phyloP scores from a whole-genome alignment of 2,329 filamentous ascomycete species.

The Aspergillus sp. region DNA sequence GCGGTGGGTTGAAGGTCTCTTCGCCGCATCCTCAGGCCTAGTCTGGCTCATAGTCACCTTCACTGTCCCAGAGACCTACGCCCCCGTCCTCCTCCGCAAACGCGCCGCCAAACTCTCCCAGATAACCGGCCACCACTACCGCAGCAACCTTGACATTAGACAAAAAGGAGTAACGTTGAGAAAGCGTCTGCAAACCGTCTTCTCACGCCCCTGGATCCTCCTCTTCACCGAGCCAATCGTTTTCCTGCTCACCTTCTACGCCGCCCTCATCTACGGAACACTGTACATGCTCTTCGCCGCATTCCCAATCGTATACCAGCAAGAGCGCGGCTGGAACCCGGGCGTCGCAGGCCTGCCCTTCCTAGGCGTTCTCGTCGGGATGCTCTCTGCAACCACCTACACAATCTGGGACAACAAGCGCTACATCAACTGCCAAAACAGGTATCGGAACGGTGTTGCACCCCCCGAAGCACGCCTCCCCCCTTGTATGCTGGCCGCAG shows the following conservation, averaged over 20 bases:
- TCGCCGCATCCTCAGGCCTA: slow-evolving; percentile 62
- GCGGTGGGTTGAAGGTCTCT: slow-evolving; percentile 67
- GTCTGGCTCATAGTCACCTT: slow-evolving; percentile 48
- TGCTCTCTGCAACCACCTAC: slow-evolving; percentile 40
- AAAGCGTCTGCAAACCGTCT: slow-evolving; percentile 47
- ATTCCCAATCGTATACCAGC: slow-evolving; percentile 52
- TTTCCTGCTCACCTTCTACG: slow-evolving; percentile 49
- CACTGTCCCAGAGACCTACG: slow-evolving; percentile 43
- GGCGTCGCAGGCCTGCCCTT: slow-evolving; percentile 51
- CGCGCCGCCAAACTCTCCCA: slow-evolving; percentile 51
- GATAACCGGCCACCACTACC: slow-evolving; percentile 50
- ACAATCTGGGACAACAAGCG: slow-evolving; percentile 43
- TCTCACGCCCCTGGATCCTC: slow-evolving; percentile 50
- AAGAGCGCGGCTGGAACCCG: slow-evolving; percentile 47
- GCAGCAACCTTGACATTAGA: slow-evolving; percentile 40
- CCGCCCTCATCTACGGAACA: slow-evolving; percentile 54
- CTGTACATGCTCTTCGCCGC: slow-evolving; percentile 56
- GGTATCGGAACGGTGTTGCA: slow-evolving; percentile 53
- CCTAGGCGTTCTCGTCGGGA: slow-evolving; percentile 49
- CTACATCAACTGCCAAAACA: slow-evolving; percentile 41
- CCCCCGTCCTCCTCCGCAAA: slow-evolving; percentile 52
- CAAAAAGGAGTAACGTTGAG: slow-evolving; percentile 40
- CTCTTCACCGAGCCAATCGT: slow-evolving; percentile 54
- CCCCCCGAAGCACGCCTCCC: slow-evolving; percentile 59
- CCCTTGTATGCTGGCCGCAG: slow-evolving; percentile 49